These are phyloP conservation scores for Colletotrichum musae DNA, from an alignment of 2,329 filamentous ascomycete species.

Conservation along the genomic window DNA sequence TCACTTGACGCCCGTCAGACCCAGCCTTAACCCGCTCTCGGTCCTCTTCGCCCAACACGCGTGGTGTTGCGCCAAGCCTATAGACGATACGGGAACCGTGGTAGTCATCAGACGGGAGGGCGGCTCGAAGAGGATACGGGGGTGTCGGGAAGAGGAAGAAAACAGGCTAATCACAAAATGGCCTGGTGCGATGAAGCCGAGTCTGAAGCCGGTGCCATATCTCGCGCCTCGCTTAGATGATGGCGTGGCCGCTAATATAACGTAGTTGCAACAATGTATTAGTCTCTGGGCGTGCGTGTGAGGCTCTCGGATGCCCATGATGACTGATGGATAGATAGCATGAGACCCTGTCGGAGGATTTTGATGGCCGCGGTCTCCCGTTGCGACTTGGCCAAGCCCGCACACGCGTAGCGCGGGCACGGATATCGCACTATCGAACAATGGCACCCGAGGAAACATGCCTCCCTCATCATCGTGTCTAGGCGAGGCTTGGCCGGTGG, in stretches of 20 bases:
- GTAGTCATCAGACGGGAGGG: background rate
- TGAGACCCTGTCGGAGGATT: slow-evolving; percentile 29
- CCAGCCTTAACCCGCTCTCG: slow-evolving; percentile 11
- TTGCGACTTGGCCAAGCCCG: background rate
- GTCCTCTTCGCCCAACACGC: slow-evolving; percentile 4
- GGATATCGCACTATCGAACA: slow-evolving; percentile 31
- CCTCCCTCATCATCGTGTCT: background rate
- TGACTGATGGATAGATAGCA: background rate
- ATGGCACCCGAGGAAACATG: slow-evolving; percentile 1
- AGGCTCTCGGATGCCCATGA: background rate
- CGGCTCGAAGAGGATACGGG: background rate
- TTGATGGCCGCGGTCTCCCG: background rate
- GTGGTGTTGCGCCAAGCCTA: background rate
- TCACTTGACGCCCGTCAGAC: slow-evolving; percentile 6
- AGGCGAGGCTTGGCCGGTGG: background rate
- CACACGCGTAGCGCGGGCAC: slow-evolving; percentile 17
- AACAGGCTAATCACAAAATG: slow-evolving; percentile 7
- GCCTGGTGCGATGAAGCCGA: too few relatives aligned
- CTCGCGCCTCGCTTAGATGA: slow-evolving; percentile 6
- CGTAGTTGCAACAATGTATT: too few relatives aligned
- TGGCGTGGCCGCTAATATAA: background rate
- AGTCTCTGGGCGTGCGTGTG: too few relatives aligned
- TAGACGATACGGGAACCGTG: background rate
- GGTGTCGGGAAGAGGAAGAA: background rate
- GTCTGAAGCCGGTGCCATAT: slow-evolving; percentile 14